Conservation (phyloP, 2,329 filamentous ascomycete genomes). For the Claviceps lovelessii region DNA sequence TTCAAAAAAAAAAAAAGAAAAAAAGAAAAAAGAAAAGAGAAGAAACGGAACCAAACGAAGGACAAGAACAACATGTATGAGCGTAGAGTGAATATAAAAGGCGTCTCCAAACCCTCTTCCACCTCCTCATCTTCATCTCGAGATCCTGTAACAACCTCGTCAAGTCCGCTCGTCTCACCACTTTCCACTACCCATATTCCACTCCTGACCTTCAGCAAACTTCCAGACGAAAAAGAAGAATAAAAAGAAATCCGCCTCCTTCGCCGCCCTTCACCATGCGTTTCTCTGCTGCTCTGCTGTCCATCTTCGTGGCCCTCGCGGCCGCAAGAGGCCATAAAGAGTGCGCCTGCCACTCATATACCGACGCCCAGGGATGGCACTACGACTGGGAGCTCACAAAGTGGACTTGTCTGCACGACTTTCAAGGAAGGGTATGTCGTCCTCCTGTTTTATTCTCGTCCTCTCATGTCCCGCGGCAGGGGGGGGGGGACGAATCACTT, state of each 20-base stretch:
- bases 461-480: neutral
- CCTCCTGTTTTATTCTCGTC: neutral
- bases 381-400: neutral
- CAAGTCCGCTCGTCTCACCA: too few relatives aligned
- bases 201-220: too few relatives aligned
- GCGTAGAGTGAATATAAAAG: too few relatives aligned
- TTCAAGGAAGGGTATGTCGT: neutral
- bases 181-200: too few relatives aligned
- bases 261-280: neutral
- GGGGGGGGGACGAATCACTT: neutral
- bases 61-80: neutral
- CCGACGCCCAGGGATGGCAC: neutral
- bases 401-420: neutral
- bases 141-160: too few relatives aligned
- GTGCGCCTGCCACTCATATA: neutral
- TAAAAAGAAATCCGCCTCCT: too few relatives aligned
- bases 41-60: neutral
- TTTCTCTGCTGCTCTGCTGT: neutral
- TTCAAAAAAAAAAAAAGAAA: neutral
- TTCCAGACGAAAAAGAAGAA: too few relatives aligned
- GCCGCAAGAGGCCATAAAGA: slow-evolving; percentile 11
- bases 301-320: neutral
- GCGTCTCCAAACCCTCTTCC: too few relatives aligned
- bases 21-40: neutral
- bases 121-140: too few relatives aligned